A percentile compares a stretch with the other conserved stretches of the same genome.
Conservation (phyloP, 169 alveolate species). For the Babesia ovis region DNA sequence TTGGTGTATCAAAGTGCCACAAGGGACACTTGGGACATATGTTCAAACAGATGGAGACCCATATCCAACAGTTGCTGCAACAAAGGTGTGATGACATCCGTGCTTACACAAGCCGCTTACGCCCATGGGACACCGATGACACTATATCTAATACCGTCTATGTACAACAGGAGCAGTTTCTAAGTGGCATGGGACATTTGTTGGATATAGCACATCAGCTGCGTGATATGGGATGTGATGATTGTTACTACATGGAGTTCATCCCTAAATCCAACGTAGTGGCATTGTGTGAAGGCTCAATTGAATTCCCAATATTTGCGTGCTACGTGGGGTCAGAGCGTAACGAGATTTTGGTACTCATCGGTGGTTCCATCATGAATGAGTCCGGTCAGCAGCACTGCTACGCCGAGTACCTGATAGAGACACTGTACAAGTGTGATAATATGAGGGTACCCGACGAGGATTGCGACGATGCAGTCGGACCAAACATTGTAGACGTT, state of each 20-base stretch:
- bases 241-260: constrained; percentile 36
- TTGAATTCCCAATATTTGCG: constrained; percentile 46
- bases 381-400: constrained; percentile 7
- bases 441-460: not conserved
- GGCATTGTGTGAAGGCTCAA: constrained; percentile 29
- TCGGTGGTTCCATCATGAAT: constrained; percentile 49
- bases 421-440: not conserved
- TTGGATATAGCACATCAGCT: constrained; percentile 29
- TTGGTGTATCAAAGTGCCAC: not conserved
- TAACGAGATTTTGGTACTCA: constrained; percentile 13
- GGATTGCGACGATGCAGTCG: not conserved
- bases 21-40: not conserved
- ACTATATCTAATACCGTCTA: not conserved
- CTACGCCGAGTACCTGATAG: constrained; percentile 25
- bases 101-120: not conserved
- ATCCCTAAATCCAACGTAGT: constrained; percentile 14
- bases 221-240: not conserved
- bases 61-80: not conserved
- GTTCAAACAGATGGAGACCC: not conserved
- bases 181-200: constrained; percentile 34
- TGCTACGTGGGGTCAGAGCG: constrained; percentile 19
- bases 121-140: not conserved
- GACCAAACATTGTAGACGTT: constrained; percentile 32
- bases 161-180: constrained; percentile 26
- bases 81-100: not conserved